Conservation (phyloP, 306 rosid genomes). For the Abrus precatorius region DNA sequence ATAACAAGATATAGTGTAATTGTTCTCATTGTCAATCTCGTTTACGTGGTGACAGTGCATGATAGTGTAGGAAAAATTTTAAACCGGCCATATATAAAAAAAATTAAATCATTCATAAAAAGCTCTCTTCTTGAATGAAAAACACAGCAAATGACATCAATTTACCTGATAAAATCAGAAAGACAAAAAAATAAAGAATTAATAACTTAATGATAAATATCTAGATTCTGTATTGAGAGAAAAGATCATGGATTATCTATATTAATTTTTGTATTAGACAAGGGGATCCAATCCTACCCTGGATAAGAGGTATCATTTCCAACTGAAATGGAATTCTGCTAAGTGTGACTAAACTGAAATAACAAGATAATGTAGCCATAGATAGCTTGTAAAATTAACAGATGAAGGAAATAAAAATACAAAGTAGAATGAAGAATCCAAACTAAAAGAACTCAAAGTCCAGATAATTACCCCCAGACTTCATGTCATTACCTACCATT, state of each 20-base stretch:
- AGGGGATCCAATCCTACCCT: conserved; percentile 40
- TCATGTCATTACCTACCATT: conserved; percentile 71
- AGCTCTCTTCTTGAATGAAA: not conserved
- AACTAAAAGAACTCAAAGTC: conserved; percentile 95
- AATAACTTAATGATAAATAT: conserved; percentile 36
- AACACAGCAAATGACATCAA: conserved; percentile 20
- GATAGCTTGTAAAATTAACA: conserved; percentile 32
- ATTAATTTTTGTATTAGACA: conserved; percentile 36
- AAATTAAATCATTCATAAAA: conserved; percentile 21
- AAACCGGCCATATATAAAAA: not conserved
- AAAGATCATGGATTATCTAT: conserved; percentile 40
- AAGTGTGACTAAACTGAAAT: conserved; percentile 44
- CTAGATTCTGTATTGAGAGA: conserved; percentile 28
- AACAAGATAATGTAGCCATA: conserved; percentile 45
- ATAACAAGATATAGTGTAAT: not conserved
- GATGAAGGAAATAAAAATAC: conserved; percentile 50
- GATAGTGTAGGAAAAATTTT: not conserved
- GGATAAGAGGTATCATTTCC: conserved; percentile 45
- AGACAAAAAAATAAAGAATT: not conserved
- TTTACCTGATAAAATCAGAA: conserved; percentile 19
- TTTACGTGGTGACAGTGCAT: not conserved
- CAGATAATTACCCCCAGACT: conserved; percentile 89
- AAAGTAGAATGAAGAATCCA: conserved; percentile 51
- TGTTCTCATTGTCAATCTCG: conserved; percentile 3
- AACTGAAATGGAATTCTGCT: conserved; percentile 51